phyloP scores from a whole-genome alignment of 352 stramenopile genomes.

The Pythium vanterpoolii region DNA sequence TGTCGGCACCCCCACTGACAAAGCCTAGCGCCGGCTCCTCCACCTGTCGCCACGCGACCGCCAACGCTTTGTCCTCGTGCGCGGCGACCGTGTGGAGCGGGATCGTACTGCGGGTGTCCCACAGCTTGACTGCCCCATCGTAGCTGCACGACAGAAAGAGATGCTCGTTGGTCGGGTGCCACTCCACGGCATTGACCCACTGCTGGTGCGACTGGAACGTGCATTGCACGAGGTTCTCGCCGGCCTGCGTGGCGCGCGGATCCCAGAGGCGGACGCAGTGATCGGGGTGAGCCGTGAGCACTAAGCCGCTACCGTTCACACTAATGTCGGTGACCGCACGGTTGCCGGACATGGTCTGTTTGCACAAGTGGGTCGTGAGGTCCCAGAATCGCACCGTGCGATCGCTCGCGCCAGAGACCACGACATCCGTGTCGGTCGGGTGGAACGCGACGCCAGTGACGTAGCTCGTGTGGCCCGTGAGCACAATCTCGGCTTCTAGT shows the following conservation, averaged over 20 bases:
- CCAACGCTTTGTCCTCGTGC: constrained; percentile 73
- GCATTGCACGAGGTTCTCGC: constrained; percentile 70
- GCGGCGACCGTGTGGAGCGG: constrained; percentile 73
- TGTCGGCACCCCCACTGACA: constrained; percentile 79
- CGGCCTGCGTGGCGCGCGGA: constrained; percentile 56
- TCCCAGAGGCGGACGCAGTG: constrained; percentile 83
- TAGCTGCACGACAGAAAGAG: constrained; percentile 77
- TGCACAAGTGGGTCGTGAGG: constrained; percentile 62
- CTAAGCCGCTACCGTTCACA: constrained; percentile 53
- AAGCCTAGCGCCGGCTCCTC: constrained; percentile 41
- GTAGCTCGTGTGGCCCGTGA: constrained; percentile 74
- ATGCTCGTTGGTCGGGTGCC: constrained; percentile 53
- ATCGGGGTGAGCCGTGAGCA: constrained; percentile 80
- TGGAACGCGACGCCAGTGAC: constrained; percentile 76
- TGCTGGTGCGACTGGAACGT: constrained; percentile 85
- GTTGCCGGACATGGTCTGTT: constrained; percentile 72
- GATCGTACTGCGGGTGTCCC: constrained; percentile 71
- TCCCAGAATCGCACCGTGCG: constrained; percentile 80
- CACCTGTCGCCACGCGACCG: constrained; percentile 52
- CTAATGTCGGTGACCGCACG: constrained; percentile 72
- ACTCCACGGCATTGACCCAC: constrained; percentile 78
- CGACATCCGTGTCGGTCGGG: constrained; percentile 41
- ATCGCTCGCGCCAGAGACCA: constrained; percentile 68
- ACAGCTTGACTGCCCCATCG: constrained; percentile 79
- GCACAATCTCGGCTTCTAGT: constrained; percentile 67